These are phyloP conservation scores for Colletotrichum plurivorum DNA, from an alignment of 2,329 filamentous ascomycete species.

Conservation along the genomic window DNA sequence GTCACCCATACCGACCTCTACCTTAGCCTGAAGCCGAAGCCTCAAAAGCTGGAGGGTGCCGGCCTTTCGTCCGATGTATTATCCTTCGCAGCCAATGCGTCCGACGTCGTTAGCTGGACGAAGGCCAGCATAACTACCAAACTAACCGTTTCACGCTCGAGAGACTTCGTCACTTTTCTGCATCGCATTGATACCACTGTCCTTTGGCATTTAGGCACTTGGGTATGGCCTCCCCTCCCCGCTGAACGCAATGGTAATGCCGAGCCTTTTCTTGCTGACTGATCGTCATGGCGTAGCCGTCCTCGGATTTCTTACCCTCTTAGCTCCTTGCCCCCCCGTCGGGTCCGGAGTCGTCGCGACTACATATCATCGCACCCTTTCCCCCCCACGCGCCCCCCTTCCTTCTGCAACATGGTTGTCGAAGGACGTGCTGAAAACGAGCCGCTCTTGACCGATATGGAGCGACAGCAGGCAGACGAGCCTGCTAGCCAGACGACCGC, in stretches of 20 bases:
- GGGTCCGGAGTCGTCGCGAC: conserved; percentile 24
- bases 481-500: conserved; percentile 39
- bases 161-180: conserved; percentile 32
- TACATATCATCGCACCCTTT: conserved; percentile 35
- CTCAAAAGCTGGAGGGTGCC: conserved; percentile 2
- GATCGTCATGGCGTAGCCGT: conserved; percentile 40
- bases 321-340: conserved; percentile 37
- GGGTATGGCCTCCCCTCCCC: conserved; percentile 29
- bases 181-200: conserved; percentile 39
- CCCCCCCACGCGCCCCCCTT: conserved; percentile 8
- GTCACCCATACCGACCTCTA: conserved; percentile 17
- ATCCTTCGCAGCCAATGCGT: conserved; percentile 27
- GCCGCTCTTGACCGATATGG: conserved; percentile 55
- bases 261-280: conserved; percentile 39
- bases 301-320: conserved; percentile 30
- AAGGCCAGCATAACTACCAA: conserved; percentile 29
- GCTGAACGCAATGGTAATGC: conserved; percentile 31
- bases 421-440: conserved; percentile 52
- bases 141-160: conserved; percentile 28
- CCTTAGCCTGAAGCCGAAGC: conserved; percentile 2
- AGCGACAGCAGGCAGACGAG: conserved; percentile 48
- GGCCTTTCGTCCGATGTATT: conserved; percentile 31
- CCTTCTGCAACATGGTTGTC: conserved; percentile 47
- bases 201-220: conserved; percentile 10
- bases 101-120: conserved; percentile 25